Conservation (phyloP, 1,139 yeast species). For the Hansenula sp. region DNA sequence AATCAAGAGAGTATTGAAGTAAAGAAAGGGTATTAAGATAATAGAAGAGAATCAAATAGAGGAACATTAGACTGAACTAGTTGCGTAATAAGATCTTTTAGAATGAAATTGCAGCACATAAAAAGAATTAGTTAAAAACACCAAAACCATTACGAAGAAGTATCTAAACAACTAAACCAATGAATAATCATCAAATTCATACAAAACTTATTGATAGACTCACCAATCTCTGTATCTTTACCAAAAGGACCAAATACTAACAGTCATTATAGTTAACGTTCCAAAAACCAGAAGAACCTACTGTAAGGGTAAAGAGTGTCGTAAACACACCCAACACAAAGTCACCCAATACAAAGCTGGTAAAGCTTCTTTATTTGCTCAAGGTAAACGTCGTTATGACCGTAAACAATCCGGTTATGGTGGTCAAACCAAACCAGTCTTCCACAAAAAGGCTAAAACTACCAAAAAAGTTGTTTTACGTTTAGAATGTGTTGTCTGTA, state of each 20-base stretch:
- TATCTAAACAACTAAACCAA: too few relatives aligned
- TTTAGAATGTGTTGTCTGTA: conserved; percentile 98
- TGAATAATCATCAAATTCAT: too few relatives aligned
- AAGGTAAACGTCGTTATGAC: conserved; percentile 99
- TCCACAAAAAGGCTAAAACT: conserved; percentile 99
- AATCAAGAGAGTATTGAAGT: background rate
- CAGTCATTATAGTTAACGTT: conserved; percentile 76
- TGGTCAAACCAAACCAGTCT: conserved; percentile 99
- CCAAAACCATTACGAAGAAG: too few relatives aligned
- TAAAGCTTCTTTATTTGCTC: conserved; percentile 98
- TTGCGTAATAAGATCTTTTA: too few relatives aligned
- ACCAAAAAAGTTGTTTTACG: conserved; percentile 99
- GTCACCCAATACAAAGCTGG: conserved; percentile 99
- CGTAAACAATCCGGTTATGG: conserved; percentile 99
- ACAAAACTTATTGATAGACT: too few relatives aligned
- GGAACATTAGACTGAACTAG: too few relatives aligned
- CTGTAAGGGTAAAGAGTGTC: conserved; percentile 99
- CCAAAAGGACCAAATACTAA: conserved; percentile 18
- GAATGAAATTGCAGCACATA: too few relatives aligned
- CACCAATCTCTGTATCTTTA: too few relatives aligned
- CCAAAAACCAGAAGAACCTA: conserved; percentile 99
- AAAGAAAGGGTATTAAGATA: background rate
- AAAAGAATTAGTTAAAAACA: too few relatives aligned
- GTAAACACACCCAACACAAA: conserved; percentile 99
- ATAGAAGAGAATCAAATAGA: too few relatives aligned